phyloP scores from a whole-genome alignment of 768 basidiomycete genomes.

The Tricholoma terreum region DNA sequence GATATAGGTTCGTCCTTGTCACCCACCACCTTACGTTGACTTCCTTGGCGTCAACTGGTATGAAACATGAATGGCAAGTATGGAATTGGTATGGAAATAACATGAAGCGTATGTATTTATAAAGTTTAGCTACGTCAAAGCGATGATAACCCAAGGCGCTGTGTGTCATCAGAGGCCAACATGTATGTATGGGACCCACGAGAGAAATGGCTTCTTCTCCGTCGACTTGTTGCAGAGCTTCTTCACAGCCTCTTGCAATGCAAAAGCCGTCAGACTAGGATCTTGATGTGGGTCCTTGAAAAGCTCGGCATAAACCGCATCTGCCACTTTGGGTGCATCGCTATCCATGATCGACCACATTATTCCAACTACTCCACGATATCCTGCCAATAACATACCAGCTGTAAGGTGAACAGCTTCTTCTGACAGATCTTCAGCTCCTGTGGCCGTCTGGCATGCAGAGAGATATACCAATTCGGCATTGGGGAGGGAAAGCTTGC shows the following conservation, averaged over 20 bases:
- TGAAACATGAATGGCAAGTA: too few species aligned
- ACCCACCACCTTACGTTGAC: too few species aligned
- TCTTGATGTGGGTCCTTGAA: slow-evolving; percentile 7
- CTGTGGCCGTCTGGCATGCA: slow-evolving; percentile 40
- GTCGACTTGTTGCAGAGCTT: slow-evolving; percentile 8
- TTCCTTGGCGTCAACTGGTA: too few species aligned
- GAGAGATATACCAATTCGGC: slow-evolving; percentile 39
- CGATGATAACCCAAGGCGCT: too few species aligned
- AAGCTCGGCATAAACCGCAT: slow-evolving; percentile 29
- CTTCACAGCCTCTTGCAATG: slow-evolving; percentile 21
- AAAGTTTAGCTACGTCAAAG: too few species aligned
- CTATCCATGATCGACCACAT: slow-evolving; percentile 42
- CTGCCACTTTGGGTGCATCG: slow-evolving; percentile 29
- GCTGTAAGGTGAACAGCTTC: slow-evolving; percentile 35
- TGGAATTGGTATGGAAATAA: too few species aligned
- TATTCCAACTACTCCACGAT: slow-evolving; percentile 34
- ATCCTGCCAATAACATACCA: slow-evolving; percentile 34
- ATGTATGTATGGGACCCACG: neutral
- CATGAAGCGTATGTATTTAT: too few species aligned
- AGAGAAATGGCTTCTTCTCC: neutral
- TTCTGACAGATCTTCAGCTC: slow-evolving; percentile 22
- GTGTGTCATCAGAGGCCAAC: neutral
- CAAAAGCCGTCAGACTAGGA: slow-evolving; percentile 18
- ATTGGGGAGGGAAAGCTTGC: slow-evolving; percentile 13
- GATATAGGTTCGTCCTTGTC: too few species aligned